phyloP scores from a whole-genome alignment of 139 green algal genomes.

The Picochlorum sp. region DNA sequence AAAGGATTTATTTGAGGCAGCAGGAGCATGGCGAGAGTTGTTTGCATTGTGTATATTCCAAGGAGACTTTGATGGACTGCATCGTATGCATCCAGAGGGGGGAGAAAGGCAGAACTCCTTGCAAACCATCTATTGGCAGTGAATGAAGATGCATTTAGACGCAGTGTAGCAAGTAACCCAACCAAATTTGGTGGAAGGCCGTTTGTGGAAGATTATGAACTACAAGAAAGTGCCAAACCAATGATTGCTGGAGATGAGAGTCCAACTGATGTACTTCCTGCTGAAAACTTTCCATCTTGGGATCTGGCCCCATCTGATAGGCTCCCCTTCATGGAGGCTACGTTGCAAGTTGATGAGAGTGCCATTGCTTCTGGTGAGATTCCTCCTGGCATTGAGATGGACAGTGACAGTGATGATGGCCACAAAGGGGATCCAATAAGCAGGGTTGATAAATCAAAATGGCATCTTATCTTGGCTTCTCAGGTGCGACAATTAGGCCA shows the following conservation, averaged over 20 bases:
- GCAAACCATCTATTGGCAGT: slow-evolving; percentile 36
- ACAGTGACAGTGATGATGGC: not conserved
- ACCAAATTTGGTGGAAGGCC: slow-evolving; percentile 21
- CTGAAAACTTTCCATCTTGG: not conserved
- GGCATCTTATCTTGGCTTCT: slow-evolving; percentile 22
- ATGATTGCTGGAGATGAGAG: not conserved
- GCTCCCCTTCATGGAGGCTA: slow-evolving; percentile 33
- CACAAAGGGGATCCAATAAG: slow-evolving; percentile 22
- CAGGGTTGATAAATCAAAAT: slow-evolving; percentile 18
- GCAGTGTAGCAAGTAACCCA: slow-evolving; percentile 4
- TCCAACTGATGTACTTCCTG: not conserved
- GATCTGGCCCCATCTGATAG: slow-evolving; percentile 25
- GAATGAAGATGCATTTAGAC: slow-evolving; percentile 28
- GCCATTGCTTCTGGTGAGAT: not conserved
- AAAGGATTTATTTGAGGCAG: slow-evolving; percentile 23
- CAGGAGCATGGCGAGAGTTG: slow-evolving; percentile 40
- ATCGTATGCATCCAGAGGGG: slow-evolving; percentile 19
- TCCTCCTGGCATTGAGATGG: not conserved
- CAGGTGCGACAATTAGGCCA: slow-evolving; percentile 11
- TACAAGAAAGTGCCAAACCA: not conserved
- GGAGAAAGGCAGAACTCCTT: slow-evolving; percentile 20
- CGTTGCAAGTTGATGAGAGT: slow-evolving; percentile 11
- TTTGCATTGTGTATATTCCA: slow-evolving; percentile 45
- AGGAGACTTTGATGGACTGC: slow-evolving; percentile 38
- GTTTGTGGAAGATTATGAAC: slow-evolving; percentile 19